Percentiles rank a stretch among this genome's conserved stretches.
phyloP scores from a whole-genome alignment of 805 yeast genomes.

The Lipomyces chichibuensis region DNA sequence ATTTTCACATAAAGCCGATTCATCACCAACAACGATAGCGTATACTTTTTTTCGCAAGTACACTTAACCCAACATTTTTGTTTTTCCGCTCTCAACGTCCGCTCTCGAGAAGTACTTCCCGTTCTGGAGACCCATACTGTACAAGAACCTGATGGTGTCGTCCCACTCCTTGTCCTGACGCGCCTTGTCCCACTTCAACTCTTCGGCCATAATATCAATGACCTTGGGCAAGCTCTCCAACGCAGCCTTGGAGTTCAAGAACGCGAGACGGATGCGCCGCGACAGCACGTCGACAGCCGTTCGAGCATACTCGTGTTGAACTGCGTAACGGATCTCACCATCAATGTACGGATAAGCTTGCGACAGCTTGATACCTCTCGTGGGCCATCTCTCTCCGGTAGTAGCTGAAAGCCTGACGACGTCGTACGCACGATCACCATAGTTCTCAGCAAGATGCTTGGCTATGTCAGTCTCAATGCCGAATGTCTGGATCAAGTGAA shows the following conservation, averaged over 20 bases:
- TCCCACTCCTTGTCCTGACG: constrained; percentile 57
- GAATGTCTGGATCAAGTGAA: constrained; percentile 80
- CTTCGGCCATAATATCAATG: constrained; percentile 80
- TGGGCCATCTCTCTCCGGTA: constrained; percentile 40
- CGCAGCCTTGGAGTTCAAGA: constrained; percentile 85
- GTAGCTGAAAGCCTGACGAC: constrained; percentile 62
- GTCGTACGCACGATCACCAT: constrained; percentile 78
- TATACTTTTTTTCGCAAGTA: background rate
- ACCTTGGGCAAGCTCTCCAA: constrained; percentile 79
- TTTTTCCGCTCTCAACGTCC: constrained; percentile 22
- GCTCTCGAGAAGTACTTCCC: constrained; percentile 24
- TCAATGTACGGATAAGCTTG: constrained; percentile 82
- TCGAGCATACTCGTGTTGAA: constrained; percentile 81
- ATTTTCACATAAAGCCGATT: background rate
- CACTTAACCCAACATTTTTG: background rate
- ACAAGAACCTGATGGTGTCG: constrained; percentile 44
- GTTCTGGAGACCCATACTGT: constrained; percentile 47
- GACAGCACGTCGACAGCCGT: constrained; percentile 89
- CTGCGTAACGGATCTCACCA: constrained; percentile 83
- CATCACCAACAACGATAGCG: background rate
- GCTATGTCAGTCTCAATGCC: constrained; percentile 73
- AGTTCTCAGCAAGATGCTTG: constrained; percentile 78
- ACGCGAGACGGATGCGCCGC: constrained; percentile 91
- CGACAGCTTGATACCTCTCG: constrained; percentile 43
- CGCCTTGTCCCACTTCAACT: constrained; percentile 69